Conservation (phyloP, 2,329 filamentous ascomycete species). For the Elsinoe fawcettii region DNA sequence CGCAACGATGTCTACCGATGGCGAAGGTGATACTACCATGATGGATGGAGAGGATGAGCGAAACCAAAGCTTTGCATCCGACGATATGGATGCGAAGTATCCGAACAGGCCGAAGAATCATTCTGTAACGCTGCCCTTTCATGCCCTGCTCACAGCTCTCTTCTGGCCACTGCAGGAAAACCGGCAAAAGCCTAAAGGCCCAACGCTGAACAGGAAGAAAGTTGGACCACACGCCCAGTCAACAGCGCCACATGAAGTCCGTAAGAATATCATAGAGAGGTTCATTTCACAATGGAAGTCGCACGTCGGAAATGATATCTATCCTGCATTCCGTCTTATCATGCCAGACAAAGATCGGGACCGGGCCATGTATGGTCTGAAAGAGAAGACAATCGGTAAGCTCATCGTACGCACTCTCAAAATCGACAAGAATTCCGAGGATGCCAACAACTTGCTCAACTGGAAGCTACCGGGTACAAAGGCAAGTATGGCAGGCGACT, state of each 20-base stretch:
- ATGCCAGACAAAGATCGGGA: conserved; percentile 89
- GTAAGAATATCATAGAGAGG: conserved; percentile 70
- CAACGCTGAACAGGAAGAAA: conserved; percentile 48
- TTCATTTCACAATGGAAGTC: conserved; percentile 83
- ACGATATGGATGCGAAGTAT: conserved; percentile 53
- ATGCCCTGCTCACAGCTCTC: conserved; percentile 64
- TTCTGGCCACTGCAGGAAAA: conserved; percentile 78
- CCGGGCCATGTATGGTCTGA: conserved; percentile 84
- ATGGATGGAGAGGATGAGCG: conserved; percentile 42
- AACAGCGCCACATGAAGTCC: conserved; percentile 66
- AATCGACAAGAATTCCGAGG: conserved; percentile 83
- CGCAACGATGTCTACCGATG: conserved; percentile 17
- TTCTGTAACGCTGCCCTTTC: conserved; percentile 71
- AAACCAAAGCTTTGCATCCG: conserved; percentile 35
- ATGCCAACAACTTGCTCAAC: conserved; percentile 74
- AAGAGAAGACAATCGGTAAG: conserved; percentile 85
- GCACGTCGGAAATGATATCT: conserved; percentile 86
- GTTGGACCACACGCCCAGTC: conserved; percentile 51
- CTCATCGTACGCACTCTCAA: conserved; percentile 87
- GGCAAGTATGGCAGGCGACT: conserved; percentile 71
- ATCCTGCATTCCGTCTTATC: conserved; percentile 84
- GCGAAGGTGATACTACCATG: conserved; percentile 28
- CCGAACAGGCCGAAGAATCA: conserved; percentile 77
- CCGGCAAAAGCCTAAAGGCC: conserved; percentile 60
- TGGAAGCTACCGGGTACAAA: conserved; percentile 74